A percentile compares a stretch with the other conserved stretches of the same genome.
These are phyloP conservation scores for Trichomonascaceae sp. DNA, from an alignment of 1,139 yeast species.

Conservation along the genomic window DNA sequence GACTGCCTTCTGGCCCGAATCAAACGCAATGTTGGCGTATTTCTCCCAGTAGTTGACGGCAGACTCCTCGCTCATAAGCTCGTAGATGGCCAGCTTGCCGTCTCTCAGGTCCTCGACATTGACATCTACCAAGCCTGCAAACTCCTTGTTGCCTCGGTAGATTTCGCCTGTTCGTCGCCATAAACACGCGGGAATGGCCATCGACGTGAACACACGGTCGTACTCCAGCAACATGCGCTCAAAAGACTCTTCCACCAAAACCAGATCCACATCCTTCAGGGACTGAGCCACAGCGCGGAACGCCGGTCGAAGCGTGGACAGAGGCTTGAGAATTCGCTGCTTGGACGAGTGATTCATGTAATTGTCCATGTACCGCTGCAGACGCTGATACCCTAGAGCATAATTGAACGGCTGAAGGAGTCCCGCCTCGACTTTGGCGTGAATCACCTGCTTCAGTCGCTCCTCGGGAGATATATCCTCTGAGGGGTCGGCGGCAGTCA, in stretches of 20 bases:
- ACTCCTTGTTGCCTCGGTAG: slow-evolving; percentile 89
- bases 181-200: slow-evolving; percentile 96
- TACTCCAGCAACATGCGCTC: slow-evolving; percentile 89
- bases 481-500: slow-evolving; percentile 96
- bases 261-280: slow-evolving; percentile 80
- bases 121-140: slow-evolving; percentile 91
- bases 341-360: slow-evolving; percentile 79
- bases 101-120: slow-evolving; percentile 84
- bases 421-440: slow-evolving; percentile 92
- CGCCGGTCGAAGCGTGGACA: slow-evolving; percentile 82
- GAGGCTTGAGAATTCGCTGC: slow-evolving; percentile 78
- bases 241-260: slow-evolving; percentile 85
- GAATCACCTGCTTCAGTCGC: slow-evolving; percentile 84
- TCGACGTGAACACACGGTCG: slow-evolving; percentile 89
- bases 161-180: slow-evolving; percentile 98
- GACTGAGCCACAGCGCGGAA: slow-evolving; percentile 89
- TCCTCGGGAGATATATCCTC: slow-evolving; percentile 93
- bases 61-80: slow-evolving; percentile 90
- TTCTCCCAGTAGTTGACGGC: slow-evolving; percentile 99
- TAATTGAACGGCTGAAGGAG: slow-evolving; percentile 85
- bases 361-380: slow-evolving; percentile 85
- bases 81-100: slow-evolving; percentile 86
- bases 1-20: slow-evolving; percentile 90
- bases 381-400: slow-evolving; percentile 83
- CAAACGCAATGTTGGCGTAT: slow-evolving; percentile 93